phyloP scores from a whole-genome alignment of 2,329 filamentous ascomycete species.

The Cladophialophora chaetospira region DNA sequence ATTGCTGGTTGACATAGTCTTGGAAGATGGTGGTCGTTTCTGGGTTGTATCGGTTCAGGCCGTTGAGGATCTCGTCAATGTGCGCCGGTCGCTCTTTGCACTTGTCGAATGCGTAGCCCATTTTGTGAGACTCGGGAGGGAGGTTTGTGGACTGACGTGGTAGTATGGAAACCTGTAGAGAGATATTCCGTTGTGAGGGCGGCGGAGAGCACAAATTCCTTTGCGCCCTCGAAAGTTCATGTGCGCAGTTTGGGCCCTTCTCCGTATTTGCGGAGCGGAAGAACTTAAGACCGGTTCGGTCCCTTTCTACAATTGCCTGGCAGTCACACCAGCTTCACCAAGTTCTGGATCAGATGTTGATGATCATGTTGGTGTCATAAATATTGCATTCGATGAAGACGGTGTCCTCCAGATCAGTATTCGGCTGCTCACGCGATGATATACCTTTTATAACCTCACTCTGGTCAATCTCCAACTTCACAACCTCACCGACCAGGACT shows the following conservation, averaged over 20 bases:
- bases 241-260: background rate
- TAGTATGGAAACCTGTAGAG: background rate
- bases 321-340: too few relatives aligned
- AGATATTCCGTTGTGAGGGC: background rate
- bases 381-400: too few relatives aligned
- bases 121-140: constrained; percentile 10
- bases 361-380: too few relatives aligned
- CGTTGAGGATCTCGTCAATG: constrained; percentile 91
- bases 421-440: too few relatives aligned
- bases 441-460: too few relatives aligned
- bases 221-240: background rate
- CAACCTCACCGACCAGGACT: too few relatives aligned
- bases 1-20: constrained; percentile 91
- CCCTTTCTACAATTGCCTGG: too few relatives aligned
- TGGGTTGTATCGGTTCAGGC: constrained; percentile 97
- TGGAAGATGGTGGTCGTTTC: constrained; percentile 93
- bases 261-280: background rate
- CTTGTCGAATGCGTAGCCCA: constrained; percentile 69
- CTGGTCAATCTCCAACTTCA: too few relatives aligned
- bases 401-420: too few relatives aligned
- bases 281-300: background rate
- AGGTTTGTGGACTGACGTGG: background rate
- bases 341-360: too few relatives aligned
- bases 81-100: constrained; percentile 88
- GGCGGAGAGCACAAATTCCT: background rate